Evolutionary conservation across 225 moss, liverwort and hornwort genomes (phyloP).

Genomic region (Marchantia polymorpha): DNA sequence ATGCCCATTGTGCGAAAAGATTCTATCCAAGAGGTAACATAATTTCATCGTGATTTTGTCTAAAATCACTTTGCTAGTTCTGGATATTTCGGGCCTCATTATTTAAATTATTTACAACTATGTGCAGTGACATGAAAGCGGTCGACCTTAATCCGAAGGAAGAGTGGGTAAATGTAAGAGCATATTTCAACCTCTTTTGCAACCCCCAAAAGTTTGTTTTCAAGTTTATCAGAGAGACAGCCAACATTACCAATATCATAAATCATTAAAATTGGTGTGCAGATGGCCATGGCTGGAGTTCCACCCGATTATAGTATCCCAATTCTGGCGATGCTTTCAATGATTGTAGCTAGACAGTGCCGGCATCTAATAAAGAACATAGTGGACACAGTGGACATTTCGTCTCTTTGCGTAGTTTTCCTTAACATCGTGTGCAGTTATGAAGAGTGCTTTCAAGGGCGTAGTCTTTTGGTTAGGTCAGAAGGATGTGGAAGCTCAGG

Average conservation of each 20-base stretch:
- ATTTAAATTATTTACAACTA: not conserved
- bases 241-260: not conserved
- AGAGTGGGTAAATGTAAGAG: constrained; percentile 89
- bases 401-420: not conserved
- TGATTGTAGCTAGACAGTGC: too few relatives aligned
- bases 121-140: constrained; percentile 75
- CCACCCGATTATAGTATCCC: constrained; percentile 98
- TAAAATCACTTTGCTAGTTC: not conserved
- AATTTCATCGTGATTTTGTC: not conserved
- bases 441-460: constrained; percentile 97
- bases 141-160: constrained; percentile 85
- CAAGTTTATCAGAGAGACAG: too few relatives aligned
- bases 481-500: constrained; percentile 92
- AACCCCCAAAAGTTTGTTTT: too few relatives aligned
- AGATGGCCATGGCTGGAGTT: constrained; percentile 99
- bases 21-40: constrained; percentile 76
- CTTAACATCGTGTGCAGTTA: constrained; percentile 44
- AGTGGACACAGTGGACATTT: not conserved
- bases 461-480: constrained; percentile 97
- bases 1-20: constrained; percentile 85
- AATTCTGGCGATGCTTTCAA: too few relatives aligned
- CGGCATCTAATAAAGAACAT: too few relatives aligned
- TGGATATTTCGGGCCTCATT: not conserved
- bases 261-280: constrained; percentile 9
- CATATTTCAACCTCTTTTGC: too few relatives aligned